Conservation (phyloP, 2,329 filamentous ascomycete species). For the Chaetothyriales sp. region DNA sequence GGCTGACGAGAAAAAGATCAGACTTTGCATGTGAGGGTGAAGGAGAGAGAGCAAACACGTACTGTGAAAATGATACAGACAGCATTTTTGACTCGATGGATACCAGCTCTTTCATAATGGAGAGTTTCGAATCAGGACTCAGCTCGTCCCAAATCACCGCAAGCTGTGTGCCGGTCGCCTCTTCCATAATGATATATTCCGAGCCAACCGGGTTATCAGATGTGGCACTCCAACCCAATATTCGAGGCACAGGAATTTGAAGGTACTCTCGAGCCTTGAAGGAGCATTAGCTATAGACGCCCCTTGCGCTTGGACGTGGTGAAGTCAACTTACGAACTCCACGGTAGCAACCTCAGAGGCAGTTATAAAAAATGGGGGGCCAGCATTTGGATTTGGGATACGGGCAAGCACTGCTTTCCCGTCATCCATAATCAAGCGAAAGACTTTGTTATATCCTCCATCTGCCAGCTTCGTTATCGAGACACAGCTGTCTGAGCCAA, state of each 20-base stretch:
- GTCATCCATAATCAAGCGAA: constrained; percentile 15
- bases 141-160: constrained; percentile 20
- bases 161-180: constrained; percentile 20
- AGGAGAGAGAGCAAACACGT: constrained; percentile 4
- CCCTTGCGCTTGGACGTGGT: too few species aligned
- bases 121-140: background rate
- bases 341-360: constrained; percentile 18
- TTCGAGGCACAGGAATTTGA: constrained; percentile 18
- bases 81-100: constrained; percentile 25
- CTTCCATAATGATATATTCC: constrained; percentile 23
- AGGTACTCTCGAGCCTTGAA: background rate
- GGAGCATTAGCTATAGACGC: background rate
- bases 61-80: constrained; percentile 25
- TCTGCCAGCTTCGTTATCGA: constrained; percentile 10
- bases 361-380: constrained; percentile 9
- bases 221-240: constrained; percentile 18
- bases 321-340: constrained; percentile 7
- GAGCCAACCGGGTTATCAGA: constrained; percentile 16
- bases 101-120: constrained; percentile 21
- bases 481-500: background rate
- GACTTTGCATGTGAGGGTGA: too few species aligned
- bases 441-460: constrained; percentile 15
- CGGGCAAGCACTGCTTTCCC: constrained; percentile 14
- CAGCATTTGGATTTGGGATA: constrained; percentile 17
- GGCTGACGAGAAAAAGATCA: background rate